Percentiles rank a stretch among this genome's conserved stretches.
Evolutionary conservation across 2,329 filamentous ascomycete genomes (phyloP).

Genomic region (Alternaria longipes): DNA sequence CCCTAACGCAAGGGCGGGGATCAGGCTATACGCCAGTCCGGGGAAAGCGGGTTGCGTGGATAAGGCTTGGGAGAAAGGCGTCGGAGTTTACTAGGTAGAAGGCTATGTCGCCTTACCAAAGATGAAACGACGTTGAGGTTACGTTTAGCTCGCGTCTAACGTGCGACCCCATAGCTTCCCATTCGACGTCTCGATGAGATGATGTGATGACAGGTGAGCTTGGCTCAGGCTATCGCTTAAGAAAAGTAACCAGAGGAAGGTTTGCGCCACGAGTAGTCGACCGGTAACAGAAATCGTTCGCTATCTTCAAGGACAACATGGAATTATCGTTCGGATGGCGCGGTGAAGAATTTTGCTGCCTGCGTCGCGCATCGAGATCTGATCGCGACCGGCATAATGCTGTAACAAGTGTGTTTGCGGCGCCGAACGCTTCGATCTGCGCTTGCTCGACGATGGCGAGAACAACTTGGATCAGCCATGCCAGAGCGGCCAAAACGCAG

Average conservation of each 20-base stretch:
- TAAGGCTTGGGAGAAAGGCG: constrained; percentile 5
- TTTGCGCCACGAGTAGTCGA: constrained; percentile 1
- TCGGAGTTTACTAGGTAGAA: constrained; percentile 14
- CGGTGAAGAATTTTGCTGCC: constrained; percentile 15
- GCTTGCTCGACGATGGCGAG: constrained; percentile 15
- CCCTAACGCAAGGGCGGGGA: constrained; percentile 28
- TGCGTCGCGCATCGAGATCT: constrained; percentile 20
- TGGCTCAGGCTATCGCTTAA: constrained; percentile 30
- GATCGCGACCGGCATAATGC: constrained; percentile 16
- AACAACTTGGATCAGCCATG: constrained; percentile 22
- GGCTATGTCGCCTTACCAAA: constrained; percentile 23
- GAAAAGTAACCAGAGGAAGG: constrained; percentile 8
- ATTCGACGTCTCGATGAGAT: constrained; percentile 29
- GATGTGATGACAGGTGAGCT: constrained; percentile 29
- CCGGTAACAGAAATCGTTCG: constrained; percentile 10
- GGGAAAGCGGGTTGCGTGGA: constrained; percentile 30
- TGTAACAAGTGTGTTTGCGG: constrained; percentile 16
- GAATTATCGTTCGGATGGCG: constrained; percentile 28
- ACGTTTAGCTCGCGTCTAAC: constrained; percentile 22
- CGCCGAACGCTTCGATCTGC: constrained; percentile 17
- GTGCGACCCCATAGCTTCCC: constrained; percentile 29
- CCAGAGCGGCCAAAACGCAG: constrained; percentile 16
- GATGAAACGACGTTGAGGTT: constrained; percentile 16
- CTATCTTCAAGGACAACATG: constrained; percentile 27
- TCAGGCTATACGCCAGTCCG: constrained; percentile 24